Evolutionary conservation across 164 flowering plant genomes (phyloP), one percentile per base, ranked within the genome.

Genomic region (Piper longum): DNA sequence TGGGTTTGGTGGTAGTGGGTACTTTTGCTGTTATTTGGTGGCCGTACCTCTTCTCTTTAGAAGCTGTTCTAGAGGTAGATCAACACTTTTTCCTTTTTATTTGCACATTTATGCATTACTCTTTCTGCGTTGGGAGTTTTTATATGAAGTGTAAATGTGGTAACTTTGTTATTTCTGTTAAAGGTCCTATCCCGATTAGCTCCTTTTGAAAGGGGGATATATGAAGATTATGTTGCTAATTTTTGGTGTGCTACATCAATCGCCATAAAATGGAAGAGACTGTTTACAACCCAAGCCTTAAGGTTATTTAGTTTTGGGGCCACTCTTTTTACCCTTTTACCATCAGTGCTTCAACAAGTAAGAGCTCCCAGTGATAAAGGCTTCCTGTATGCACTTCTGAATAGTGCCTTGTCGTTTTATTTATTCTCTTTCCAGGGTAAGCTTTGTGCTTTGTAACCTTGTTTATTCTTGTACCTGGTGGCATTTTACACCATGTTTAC

Each of bases 211-310:
- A 78, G 97, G 71, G 99, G 97, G 43, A 78, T 93, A 68, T 93
- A 85, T 66, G 97, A 93, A 76, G 99, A 93, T 73, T 90, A 90
- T 63, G 97, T 90, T 60, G 99, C 97, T 55, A 93, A 90, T 73
- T 90, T 90, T 72, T 90, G 97, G 97, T 93, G 99, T 73, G 75
- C 95, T 42, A 77, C 88, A 11, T 88, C 99, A 7, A 65, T 85
- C 43, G 57, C 88, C 48, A 68, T 93, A 57, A 93, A 90, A 69
- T 90, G 96, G 97, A 90, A 90, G 80, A 80, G 76, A 73, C 66
- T 93, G 68, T 85, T 87, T 69, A 48, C 85, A 18, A 82, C 74
- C 40, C 82, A 72, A 43, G 66, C 72, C 5, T 70, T 90, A 72
- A 82, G 74, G 77, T 70, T 82, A 68, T 69, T 90, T 36, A 83